These are phyloP conservation scores for Hypomontagnella monticulosa DNA, from an alignment of 495 filamentous ascomycete species.

Conservation along the genomic window DNA sequence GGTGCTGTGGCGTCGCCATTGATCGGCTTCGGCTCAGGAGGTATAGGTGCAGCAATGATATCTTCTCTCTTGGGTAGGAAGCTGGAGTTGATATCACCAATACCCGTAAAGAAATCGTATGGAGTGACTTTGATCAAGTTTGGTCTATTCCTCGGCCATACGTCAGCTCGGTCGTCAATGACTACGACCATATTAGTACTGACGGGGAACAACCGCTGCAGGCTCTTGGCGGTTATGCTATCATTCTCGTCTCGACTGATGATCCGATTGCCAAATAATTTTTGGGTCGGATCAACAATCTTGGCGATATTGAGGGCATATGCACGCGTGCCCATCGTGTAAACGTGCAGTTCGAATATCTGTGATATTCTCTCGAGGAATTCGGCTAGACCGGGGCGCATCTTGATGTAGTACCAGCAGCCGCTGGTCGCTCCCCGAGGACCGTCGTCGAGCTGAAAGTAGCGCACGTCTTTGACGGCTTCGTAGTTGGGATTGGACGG, in stretches of 20 bases:
- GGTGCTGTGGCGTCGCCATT: constrained; percentile 24
- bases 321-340: constrained; percentile 97
- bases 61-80: constrained; percentile 92
- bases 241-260: constrained; percentile 97
- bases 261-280: constrained; percentile 91
- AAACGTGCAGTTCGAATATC: constrained; percentile 95
- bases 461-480: constrained; percentile 84
- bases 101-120: constrained; percentile 97
- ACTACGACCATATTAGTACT: constrained; percentile 99
- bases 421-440: constrained; percentile 69
- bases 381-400: constrained; percentile 86
- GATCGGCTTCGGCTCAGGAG: constrained; percentile 31
- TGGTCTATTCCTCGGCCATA: constrained; percentile 93
- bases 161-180: constrained; percentile 96
- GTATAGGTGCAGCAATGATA: constrained; percentile 57
- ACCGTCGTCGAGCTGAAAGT: constrained; percentile 91
- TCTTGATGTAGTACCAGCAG: constrained; percentile 97
- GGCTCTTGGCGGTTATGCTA: constrained; percentile 85
- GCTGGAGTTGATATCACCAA: constrained; percentile 98
- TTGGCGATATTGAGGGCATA: constrained; percentile 92
- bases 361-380: constrained; percentile 83
- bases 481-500: constrained; percentile 89
- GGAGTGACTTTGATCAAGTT: constrained; percentile 95
- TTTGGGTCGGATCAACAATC: constrained; percentile 90
- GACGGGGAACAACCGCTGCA: constrained; percentile 92